Evolutionary conservation across 495 filamentous ascomycete species (phyloP).

Genomic region (Durotheca rogersii): DNA sequence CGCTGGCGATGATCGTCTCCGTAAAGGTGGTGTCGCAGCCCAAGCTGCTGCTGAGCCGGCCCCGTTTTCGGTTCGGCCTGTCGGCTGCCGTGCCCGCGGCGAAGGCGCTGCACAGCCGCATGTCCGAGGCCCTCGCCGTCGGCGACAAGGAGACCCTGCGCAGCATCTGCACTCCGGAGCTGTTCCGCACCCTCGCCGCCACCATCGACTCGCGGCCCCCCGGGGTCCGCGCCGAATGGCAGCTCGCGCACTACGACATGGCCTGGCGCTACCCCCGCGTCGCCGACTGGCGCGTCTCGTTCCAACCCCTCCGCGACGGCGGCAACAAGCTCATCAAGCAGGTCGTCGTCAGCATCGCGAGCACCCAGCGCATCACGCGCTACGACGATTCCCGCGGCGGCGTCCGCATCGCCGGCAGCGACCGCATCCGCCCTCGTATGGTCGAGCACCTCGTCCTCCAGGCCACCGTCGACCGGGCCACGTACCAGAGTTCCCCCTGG

Average conservation of each 20-base stretch:
- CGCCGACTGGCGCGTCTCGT: slow-evolving; percentile 57
- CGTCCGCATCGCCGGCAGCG: slow-evolving; percentile 45
- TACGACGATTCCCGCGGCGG: slow-evolving; percentile 34
- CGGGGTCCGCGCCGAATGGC: slow-evolving; percentile 59
- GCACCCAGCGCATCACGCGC: slow-evolving; percentile 60
- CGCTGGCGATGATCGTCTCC: slow-evolving; percentile 7
- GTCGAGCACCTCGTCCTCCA: slow-evolving; percentile 81
- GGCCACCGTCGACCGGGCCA: slow-evolving; percentile 48
- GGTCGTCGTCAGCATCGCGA: slow-evolving; percentile 69
- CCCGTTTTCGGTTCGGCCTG: slow-evolving; percentile 43
- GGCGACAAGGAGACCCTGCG: slow-evolving; percentile 61
- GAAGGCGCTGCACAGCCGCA: slow-evolving; percentile 60
- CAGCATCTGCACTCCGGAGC: slow-evolving; percentile 59
- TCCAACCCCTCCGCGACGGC: slow-evolving; percentile 44
- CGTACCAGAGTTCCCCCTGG: slow-evolving; percentile 64
- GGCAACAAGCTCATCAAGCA: slow-evolving; percentile 57
- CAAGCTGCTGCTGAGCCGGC: slow-evolving; percentile 19
- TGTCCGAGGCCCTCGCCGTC: slow-evolving; percentile 71
- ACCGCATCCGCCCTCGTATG: slow-evolving; percentile 62
- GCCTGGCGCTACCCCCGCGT: slow-evolving; percentile 52
- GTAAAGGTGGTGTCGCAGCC: slow-evolving; percentile 36
- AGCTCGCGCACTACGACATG: slow-evolving; percentile 61
- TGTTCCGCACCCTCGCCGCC: slow-evolving; percentile 54
- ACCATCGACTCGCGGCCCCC: slow-evolving; percentile 58
- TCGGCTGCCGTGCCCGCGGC: slow-evolving; percentile 51